phyloP scores from a whole-genome alignment of 768 basidiomycete species.

The Russula vinacea region DNA sequence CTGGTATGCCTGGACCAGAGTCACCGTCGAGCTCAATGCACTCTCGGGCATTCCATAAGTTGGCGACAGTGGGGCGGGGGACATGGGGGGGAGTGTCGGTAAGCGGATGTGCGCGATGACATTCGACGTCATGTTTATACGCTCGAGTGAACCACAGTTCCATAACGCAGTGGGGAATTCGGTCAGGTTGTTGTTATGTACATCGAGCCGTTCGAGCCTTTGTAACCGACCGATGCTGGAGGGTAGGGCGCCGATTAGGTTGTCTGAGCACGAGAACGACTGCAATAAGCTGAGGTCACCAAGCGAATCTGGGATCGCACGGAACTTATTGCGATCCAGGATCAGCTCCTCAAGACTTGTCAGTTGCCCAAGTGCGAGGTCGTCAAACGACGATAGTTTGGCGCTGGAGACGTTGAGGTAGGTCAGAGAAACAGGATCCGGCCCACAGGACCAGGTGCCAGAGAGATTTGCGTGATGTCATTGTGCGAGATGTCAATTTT shows the following conservation, averaged over 20 bases:
- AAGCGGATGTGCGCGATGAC: slow-evolving; percentile 69
- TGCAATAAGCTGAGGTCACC: slow-evolving; percentile 70
- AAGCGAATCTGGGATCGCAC: slow-evolving; percentile 77
- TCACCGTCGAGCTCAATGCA: slow-evolving; percentile 23
- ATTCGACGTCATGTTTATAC: slow-evolving; percentile 88
- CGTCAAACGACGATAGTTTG: slow-evolving; percentile 81
- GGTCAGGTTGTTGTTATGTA: slow-evolving; percentile 85
- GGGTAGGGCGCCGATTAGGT: slow-evolving; percentile 76
- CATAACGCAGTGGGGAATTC: slow-evolving; percentile 76
- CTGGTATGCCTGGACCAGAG: too few species aligned
- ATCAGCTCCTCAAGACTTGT: slow-evolving; percentile 66
- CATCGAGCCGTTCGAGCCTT: slow-evolving; percentile 73
- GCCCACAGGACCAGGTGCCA: slow-evolving; percentile 50
- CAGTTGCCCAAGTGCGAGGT: slow-evolving; percentile 67
- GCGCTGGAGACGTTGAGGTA: slow-evolving; percentile 82
- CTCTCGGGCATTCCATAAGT: slow-evolving; percentile 2
- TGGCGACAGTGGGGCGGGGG: slow-evolving; percentile 26
- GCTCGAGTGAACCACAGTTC: slow-evolving; percentile 69
- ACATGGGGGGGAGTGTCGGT: slow-evolving; percentile 42
- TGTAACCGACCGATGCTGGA: slow-evolving; percentile 69
- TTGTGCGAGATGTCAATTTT: slow-evolving; percentile 80
- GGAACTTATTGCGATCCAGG: slow-evolving; percentile 85
- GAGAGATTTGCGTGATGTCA: slow-evolving; percentile 77
- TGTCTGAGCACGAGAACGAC: slow-evolving; percentile 84
- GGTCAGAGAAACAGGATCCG: slow-evolving; percentile 56